Percentiles rank a stretch among this genome's conserved stretches.
Evolutionary conservation across 2,329 filamentous ascomycete species (phyloP).

Genomic region (Nothophoma quercina): DNA sequence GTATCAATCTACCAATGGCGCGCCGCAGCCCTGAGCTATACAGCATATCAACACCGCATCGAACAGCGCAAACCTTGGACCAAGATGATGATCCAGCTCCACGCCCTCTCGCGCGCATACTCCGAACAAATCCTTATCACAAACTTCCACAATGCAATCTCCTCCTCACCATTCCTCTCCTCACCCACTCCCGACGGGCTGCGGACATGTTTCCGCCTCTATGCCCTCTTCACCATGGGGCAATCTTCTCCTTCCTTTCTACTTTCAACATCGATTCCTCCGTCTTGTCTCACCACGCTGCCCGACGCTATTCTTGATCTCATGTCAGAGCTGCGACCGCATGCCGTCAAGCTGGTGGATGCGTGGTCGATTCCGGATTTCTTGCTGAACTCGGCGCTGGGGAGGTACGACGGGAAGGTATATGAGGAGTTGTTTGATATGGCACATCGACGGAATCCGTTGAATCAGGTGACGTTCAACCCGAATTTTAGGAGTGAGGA

Average conservation of each 20-base stretch:
- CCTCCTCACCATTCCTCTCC: conserved; percentile 32
- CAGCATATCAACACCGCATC: conserved; percentile 55
- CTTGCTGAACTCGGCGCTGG: conserved; percentile 60
- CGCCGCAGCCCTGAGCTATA: conserved; percentile 53
- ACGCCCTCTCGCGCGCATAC: conserved; percentile 55
- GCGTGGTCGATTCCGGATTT: conserved; percentile 63
- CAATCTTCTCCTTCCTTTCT: conserved; percentile 55
- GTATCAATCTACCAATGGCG: conserved; percentile 57
- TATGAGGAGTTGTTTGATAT: conserved; percentile 62
- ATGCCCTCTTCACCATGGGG: conserved; percentile 58
- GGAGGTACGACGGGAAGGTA: conserved; percentile 60
- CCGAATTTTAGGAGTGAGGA: conserved; percentile 58
- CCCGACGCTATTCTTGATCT: conserved; percentile 54
- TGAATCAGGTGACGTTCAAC: conserved; percentile 61
- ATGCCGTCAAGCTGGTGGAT: conserved; percentile 61
- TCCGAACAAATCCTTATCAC: conserved; percentile 59
- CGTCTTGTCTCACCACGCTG: conserved; percentile 52
- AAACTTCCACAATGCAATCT: conserved; percentile 55
- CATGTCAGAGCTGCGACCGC: conserved; percentile 58
- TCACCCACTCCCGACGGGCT: conserved; percentile 45
- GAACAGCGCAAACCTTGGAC: conserved; percentile 59
- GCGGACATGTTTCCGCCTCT: conserved; percentile 56
- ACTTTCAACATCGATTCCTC: conserved; percentile 53
- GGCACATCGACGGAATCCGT: conserved; percentile 60
- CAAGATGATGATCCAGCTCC: conserved; percentile 53